Conservation (phyloP, 257 asterid species). For the Rauvolfia tetraphylla region DNA sequence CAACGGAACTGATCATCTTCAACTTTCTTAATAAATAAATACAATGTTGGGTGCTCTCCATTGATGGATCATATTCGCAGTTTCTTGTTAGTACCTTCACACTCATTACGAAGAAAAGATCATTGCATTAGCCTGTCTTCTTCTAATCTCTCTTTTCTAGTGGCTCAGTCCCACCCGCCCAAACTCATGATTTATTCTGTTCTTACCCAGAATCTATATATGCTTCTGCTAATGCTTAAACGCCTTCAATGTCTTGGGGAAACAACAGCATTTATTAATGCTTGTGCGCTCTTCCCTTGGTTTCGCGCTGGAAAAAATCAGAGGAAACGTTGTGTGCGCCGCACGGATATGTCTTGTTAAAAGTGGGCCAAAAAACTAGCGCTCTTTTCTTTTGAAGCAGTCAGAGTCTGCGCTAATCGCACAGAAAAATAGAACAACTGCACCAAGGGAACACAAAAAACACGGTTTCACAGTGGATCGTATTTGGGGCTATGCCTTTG, state of each 20-base stretch:
- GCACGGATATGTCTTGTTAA: not conserved
- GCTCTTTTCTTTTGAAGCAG: not conserved
- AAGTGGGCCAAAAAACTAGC: not conserved
- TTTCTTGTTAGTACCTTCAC: not conserved
- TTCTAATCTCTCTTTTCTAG: too few relatives aligned
- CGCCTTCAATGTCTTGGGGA: too few relatives aligned
- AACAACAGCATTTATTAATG: too few relatives aligned
- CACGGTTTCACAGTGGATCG: too few relatives aligned
- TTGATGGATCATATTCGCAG: not conserved
- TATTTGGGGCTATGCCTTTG: not conserved
- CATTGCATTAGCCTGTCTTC: not conserved
- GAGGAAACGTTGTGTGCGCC: not conserved
- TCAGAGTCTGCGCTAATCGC: conserved; percentile 14
- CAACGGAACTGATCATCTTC: too few relatives aligned
- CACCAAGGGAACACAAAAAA: too few relatives aligned
- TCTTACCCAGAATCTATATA: too few relatives aligned
- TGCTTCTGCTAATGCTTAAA: too few relatives aligned
- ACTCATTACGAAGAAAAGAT: not conserved
- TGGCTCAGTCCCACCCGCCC: too few relatives aligned
- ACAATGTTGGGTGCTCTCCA: not conserved
- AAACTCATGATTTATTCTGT: too few relatives aligned
- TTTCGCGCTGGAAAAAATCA: not conserved
- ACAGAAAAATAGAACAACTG: not conserved
- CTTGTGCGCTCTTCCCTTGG: not conserved
- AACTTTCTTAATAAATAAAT: too few relatives aligned